Conservation (phyloP, 768 basidiomycete genomes). For the Nevesoporus exiguus region DNA sequence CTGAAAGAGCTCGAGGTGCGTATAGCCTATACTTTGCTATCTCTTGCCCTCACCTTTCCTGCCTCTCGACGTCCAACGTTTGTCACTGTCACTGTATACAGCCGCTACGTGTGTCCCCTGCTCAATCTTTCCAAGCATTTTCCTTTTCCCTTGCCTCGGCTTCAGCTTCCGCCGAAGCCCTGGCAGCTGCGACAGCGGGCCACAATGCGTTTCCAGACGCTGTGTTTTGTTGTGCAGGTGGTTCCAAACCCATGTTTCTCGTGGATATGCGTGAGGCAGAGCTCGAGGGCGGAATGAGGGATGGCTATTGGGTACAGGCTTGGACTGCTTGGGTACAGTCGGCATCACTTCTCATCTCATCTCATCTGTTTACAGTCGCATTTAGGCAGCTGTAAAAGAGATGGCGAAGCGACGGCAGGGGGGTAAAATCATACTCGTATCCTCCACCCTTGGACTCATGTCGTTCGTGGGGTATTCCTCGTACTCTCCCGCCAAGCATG, state of each 20-base stretch:
- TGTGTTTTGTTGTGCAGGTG: constrained; percentile 78
- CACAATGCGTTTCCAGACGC: constrained; percentile 69
- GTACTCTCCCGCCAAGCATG: constrained; percentile 84
- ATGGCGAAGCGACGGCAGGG: constrained; percentile 56
- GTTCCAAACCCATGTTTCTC: constrained; percentile 66
- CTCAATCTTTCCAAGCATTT: constrained; percentile 62
- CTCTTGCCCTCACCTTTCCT: neutral
- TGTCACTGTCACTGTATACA: constrained; percentile 22
- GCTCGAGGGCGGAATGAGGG: constrained; percentile 42
- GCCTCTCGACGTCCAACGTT: neutral
- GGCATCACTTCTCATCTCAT: neutral
- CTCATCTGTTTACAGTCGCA: neutral
- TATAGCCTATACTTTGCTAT: neutral
- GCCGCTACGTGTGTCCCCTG: constrained; percentile 49
- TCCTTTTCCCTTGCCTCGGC: constrained; percentile 62
- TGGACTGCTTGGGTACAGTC: constrained; percentile 46
- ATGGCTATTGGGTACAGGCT: constrained; percentile 37
- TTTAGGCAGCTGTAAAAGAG: constrained; percentile 61
- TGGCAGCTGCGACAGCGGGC: constrained; percentile 54
- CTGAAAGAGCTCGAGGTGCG: constrained; percentile 63
- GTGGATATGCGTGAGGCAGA: constrained; percentile 63
- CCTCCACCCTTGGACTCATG: constrained; percentile 72
- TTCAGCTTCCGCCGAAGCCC: constrained; percentile 52
- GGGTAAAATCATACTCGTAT: constrained; percentile 74
- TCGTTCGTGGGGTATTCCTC: constrained; percentile 73